These are phyloP conservation scores for Diaporthe sp. DNA, from an alignment of 2,329 filamentous ascomycete genomes.

Conservation along the genomic window DNA sequence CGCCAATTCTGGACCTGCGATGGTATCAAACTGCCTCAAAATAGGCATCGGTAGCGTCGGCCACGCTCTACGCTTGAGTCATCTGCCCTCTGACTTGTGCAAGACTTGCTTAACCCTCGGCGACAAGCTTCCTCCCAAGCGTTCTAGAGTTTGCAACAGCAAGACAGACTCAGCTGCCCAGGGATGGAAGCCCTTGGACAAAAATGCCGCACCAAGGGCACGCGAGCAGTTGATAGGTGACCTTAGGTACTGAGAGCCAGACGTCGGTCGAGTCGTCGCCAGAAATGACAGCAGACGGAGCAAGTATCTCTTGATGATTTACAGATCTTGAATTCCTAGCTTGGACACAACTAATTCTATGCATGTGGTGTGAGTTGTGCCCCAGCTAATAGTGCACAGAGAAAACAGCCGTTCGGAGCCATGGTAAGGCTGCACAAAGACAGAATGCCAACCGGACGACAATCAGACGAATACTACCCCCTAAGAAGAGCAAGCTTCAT, in stretches of 20 bases:
- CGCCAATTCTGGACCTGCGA: not conserved
- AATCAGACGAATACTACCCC: conserved; percentile 23
- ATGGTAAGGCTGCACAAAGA: not conserved
- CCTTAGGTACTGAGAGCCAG: not conserved
- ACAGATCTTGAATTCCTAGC: not conserved
- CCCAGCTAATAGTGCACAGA: not conserved
- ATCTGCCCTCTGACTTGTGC: not conserved
- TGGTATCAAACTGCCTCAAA: not conserved
- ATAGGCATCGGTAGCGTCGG: not conserved
- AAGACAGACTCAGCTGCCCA: conserved; percentile 1
- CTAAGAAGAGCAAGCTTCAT: not conserved
- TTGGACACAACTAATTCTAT: not conserved
- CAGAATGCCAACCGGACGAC: not conserved
- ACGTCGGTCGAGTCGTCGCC: not conserved
- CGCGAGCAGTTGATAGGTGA: not conserved
- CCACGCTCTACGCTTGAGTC: not conserved
- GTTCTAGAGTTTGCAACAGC: not conserved
- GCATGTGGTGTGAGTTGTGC: not conserved
- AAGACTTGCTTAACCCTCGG: not conserved
- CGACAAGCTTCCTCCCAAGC: not conserved
- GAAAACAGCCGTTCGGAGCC: not conserved
- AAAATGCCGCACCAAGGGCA: conserved; percentile 19
- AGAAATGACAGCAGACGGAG: not conserved
- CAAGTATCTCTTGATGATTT: not conserved
- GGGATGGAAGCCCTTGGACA: conserved; percentile 12